Base-by-base conservation (phyloP, 176 grass and related monocot species). In the Alloteropsis semialata region DNA sequence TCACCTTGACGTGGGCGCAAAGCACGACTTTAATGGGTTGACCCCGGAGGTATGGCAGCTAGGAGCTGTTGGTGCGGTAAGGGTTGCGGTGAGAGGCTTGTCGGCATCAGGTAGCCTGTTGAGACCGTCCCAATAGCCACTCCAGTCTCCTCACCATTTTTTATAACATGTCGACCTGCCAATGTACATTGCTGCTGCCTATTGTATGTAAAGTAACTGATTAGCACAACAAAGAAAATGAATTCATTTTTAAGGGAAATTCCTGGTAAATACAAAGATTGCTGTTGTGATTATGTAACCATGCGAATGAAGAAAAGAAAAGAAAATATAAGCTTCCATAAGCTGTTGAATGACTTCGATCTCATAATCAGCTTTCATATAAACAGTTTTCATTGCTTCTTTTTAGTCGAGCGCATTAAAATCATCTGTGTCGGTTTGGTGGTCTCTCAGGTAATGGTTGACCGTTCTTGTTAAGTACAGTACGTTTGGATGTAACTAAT, bases 41-140 rank as follows among this genome's bases (percentile, higher is more conserved):
- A 90, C 79, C 46, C 86, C 88, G 8, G 79, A 87, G 79, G 85
- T 96, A 88, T 93, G 84, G 87, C 96, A 92, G 83, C 90, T 92
- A 19, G 96, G 89, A 33, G 92, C 91, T 39, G 93, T 99, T 57
- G 96, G 89, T 42, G 89, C 89, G 24, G 93, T 96, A 12, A 94
- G 88, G 58, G 93, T 99, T 36, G 96, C 96, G 30, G 83, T 99
- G 19, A 89, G 96, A 80, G 87, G 91, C 65, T 92, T 92, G 73
- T 88, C 87, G 8, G 87, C 85, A 1, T 94, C 87, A 62, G 85
- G 84, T 78, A 88, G 89, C 61, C 79, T 87, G 18, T 89, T 92
- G 27, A 91, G 92, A 83, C 84, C 74, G n/a, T 81, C 89, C 46
- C 54, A 69, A 64, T 94, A 91, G 89, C 14, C 0, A 66, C 21